Percentiles rank a stretch among this genome's conserved stretches.
These are phyloP conservation scores for Acephala macrosclerotiorum DNA, from an alignment of 2,329 filamentous ascomycete species.

Conservation along the genomic window DNA sequence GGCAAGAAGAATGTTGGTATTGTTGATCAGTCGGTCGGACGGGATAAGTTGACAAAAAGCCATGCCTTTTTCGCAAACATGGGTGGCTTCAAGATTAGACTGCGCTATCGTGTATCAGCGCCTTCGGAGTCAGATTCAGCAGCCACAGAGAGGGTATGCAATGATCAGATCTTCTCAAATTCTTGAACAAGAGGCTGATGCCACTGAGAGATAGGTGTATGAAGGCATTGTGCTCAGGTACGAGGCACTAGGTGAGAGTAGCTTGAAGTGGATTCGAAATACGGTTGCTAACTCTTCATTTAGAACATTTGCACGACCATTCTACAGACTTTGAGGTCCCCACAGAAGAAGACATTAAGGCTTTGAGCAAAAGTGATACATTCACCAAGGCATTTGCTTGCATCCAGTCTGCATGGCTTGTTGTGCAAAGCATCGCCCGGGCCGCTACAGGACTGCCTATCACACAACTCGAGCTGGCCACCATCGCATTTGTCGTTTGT, in stretches of 20 bases:
- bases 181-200: neutral
- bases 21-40: neutral
- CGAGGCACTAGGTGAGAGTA: neutral
- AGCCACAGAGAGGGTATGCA: neutral
- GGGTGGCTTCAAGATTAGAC: constrained; percentile 7
- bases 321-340: neutral
- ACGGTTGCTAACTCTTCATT: neutral
- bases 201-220: neutral
- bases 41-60: constrained; percentile 5
- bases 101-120: neutral
- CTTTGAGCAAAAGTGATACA: neutral
- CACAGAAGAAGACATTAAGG: constrained; percentile 4
- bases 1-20: neutral
- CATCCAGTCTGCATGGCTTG: constrained; percentile 18
- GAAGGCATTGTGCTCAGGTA: neutral
- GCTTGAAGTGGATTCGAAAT: neutral
- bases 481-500: constrained; percentile 14
- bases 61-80: constrained; percentile 15
- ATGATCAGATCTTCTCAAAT: neutral
- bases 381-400: constrained; percentile 19
- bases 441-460: neutral
- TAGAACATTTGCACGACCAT: neutral
- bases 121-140: neutral
- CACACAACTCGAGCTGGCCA: constrained; percentile 15
- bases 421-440: constrained; percentile 13